Conservation (phyloP, 306 rosid species). For the Trifolium repens region DNA sequence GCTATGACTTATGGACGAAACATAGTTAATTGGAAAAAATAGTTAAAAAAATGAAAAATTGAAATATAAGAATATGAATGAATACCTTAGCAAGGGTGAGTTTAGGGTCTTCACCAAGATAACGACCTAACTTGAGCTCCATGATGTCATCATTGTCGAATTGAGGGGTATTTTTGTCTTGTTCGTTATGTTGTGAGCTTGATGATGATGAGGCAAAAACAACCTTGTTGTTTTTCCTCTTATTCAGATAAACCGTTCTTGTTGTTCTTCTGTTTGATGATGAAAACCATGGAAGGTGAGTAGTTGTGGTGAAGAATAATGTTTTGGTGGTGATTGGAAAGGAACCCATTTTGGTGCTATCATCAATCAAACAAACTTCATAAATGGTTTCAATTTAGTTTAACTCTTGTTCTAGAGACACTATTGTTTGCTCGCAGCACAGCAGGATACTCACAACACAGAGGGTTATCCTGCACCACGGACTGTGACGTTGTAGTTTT, state of each 20-base stretch:
- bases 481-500: constrained; percentile 1
- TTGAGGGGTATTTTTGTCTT: constrained; percentile 53
- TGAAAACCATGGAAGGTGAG: constrained; percentile 46
- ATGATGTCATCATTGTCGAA: constrained; percentile 71
- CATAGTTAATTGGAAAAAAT: no score
- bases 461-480: constrained; percentile 15
- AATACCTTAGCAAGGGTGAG: constrained; percentile 88
- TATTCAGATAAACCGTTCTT: constrained; percentile 42
- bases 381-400: neutral
- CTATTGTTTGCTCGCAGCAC: no score
- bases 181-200: neutral
- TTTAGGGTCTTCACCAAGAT: constrained; percentile 92
- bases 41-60: neutral
- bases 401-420: neutral
- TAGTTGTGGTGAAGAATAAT: constrained; percentile 48
- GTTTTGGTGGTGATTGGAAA: constrained; percentile 55
- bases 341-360: constrained; percentile 57
- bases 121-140: constrained; percentile 93
- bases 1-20: no score
- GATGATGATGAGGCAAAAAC: constrained; percentile 51
- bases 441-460: neutral
- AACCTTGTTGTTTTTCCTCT: constrained; percentile 41
- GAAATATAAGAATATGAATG: neutral
- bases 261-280: constrained; percentile 11
- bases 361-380: neutral